phyloP scores from a whole-genome alignment of 2,329 filamentous ascomycete species.

The Phaeophleospora eucalypticola region DNA sequence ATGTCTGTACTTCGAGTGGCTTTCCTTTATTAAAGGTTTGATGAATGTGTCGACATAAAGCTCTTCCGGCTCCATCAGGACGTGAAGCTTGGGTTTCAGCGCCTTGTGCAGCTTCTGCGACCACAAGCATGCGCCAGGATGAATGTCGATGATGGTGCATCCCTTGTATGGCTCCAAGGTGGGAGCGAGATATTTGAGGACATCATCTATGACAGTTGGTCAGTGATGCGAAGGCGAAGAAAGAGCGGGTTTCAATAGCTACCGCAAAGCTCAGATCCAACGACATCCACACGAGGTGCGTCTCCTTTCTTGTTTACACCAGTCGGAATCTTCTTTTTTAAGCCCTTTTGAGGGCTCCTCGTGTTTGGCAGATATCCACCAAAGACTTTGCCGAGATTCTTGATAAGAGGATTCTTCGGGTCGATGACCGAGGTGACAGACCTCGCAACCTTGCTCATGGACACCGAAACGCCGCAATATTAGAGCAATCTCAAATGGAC shows the following conservation, averaged over 20 bases:
- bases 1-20: constrained; percentile 48
- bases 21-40: constrained; percentile 37
- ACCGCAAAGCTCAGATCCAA: constrained; percentile 23
- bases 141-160: constrained; percentile 82
- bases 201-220: constrained; percentile 52
- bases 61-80: constrained; percentile 71
- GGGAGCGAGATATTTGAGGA: constrained; percentile 64
- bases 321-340: neutral
- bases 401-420: constrained; percentile 2
- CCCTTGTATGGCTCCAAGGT: constrained; percentile 66
- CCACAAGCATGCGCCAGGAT: constrained; percentile 75
- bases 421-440: constrained; percentile 1
- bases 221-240: neutral
- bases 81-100: constrained; percentile 73
- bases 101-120: constrained; percentile 70
- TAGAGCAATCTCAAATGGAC: neutral
- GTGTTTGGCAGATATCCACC: neutral
- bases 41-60: constrained; percentile 60
- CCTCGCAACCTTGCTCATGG: constrained; percentile 5
- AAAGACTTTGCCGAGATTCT: constrained; percentile 2
- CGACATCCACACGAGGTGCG: constrained; percentile 14
- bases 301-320: neutral
- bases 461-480: neutral
- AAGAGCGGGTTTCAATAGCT: neutral
- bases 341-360: neutral